Conservation (phyloP, 202 grass and related monocot genomes). For the Dendrocalamus latiflorus region DNA sequence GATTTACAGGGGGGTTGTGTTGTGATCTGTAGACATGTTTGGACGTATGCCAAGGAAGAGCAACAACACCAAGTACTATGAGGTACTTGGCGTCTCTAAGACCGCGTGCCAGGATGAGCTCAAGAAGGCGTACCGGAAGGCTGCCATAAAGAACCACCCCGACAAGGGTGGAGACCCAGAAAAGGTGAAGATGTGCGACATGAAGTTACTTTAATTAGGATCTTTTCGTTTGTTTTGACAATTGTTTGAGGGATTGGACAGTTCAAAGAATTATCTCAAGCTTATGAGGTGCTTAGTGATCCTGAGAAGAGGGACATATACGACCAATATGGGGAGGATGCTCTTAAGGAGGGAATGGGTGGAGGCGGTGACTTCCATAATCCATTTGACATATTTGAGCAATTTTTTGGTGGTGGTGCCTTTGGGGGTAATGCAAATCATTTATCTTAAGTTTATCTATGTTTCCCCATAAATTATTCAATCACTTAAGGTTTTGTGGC, state of each 20-base stretch:
- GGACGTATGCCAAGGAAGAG: conserved; percentile 50
- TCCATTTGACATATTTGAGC: conserved; percentile 76
- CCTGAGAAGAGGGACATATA: conserved; percentile 68
- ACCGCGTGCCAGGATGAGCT: conserved; percentile 60
- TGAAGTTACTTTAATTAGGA: not conserved
- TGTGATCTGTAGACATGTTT: conserved; percentile 74
- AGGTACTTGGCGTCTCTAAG: conserved; percentile 63
- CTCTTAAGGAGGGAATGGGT: conserved; percentile 73
- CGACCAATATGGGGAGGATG: conserved; percentile 71
- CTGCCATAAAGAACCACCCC: conserved; percentile 73
- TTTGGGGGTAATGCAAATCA: conserved; percentile 44
- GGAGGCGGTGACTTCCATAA: conserved; percentile 52
- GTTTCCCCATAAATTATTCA: not conserved
- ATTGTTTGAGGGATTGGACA: conserved; percentile 22
- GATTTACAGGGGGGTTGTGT: too few species aligned
- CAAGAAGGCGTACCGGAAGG: conserved; percentile 62
- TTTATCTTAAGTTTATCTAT: not conserved
- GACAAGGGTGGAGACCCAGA: conserved; percentile 79
- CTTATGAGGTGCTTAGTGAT: conserved; percentile 77
- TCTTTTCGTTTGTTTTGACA: conserved; percentile 10
- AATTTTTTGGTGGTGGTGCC: conserved; percentile 58
- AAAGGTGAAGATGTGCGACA: conserved; percentile 28
- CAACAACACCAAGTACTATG: conserved; percentile 67
- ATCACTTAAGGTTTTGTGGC: not conserved
- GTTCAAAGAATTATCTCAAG: conserved; percentile 79